Evolutionary conservation across 495 filamentous ascomycete species (phyloP), one percentile per base, ranked within the genome.

Genomic region (Aspergillus cristatus): DNA sequence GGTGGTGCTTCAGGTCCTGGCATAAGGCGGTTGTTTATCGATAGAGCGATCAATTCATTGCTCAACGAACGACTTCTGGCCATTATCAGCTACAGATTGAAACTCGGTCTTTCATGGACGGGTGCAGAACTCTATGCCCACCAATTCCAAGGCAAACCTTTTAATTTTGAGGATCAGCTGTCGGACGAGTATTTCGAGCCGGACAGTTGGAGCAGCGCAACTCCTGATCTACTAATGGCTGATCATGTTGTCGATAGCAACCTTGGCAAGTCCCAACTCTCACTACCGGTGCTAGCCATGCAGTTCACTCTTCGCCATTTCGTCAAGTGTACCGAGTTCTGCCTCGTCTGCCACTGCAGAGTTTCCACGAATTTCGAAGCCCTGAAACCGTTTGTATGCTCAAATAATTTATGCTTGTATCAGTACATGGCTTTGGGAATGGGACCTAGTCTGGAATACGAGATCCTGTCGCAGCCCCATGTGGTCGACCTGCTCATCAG

Each of bases 331-430:
- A 86, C 84, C 4, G 79, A 91, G 28, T 94, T 88, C 53, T 97
- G 90, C 53, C 70, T 93, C 28, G 76, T 88, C 11, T 97, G 90
- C 48, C 84, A 94, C 54, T 73, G 74, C 48, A 82, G 73, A 49
- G 68, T 85, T 20, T 54, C 74, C n/a, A 71, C 70, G 5, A 72
- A 76, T 6, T 82, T 94, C 32, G 84, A 89, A 46, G 82, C 89
- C n/a, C 63, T 97, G 30, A 90, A 87, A 42, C 90, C 90, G 0
- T 95, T 91, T 48, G 86, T 95, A 14, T 97, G 90, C 67, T 78
- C 74, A 18, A 75, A 77, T 14, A 73, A 71, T 3, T 68, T 97
- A 6, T 97, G 90, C 51, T 63, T 94, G 2, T 91, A 86, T 46
- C 90, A 97, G 50, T 95, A 93, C 62, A 84, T 95, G 76, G 71